Evolutionary conservation across 257 asterid species (phyloP), one percentile per base, ranked within the genome.

Genomic region (Rauvolfia tetraphylla): DNA sequence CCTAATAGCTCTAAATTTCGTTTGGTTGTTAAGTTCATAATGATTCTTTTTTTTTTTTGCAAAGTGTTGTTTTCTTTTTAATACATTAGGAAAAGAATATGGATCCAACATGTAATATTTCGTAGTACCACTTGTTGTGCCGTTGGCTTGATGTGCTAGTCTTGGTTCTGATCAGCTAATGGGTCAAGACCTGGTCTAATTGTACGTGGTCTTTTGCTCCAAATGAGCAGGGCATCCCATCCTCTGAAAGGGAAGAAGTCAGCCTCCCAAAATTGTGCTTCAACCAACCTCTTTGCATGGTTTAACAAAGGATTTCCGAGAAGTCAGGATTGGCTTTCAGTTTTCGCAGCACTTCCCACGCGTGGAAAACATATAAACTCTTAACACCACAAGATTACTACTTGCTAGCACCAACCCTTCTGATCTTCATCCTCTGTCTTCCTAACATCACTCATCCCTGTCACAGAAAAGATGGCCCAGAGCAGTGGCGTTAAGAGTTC

Each of bases 291-390:
- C 34, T 18, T 62, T 31, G n/a, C 20, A 15, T 74, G 38, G 20
- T 67, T 23, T 69, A n/a, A 41, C 29, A 33, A 75, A 34, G 34
- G 18, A 48, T 20, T 38, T 62, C 81, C 81, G 53, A 15, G 20
- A 8, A 18, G 4, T 7, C 71, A 59, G 76, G 76, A 38, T 48
- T 29, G 61, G 65, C 76, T 31, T 44, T 36, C 48, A 41, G 14
- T 7, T 9, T 62, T 46, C n/a, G 31, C 63, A 72, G 0, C 11
- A 48, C 36, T 51, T 75, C 65, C 23, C 23, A 1, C 13, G 48
- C 49, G 29, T 11, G n/a, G 56, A 18, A 61, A 61, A 48, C 5
- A 48, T 34, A 17, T 74, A 7, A 44, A 72, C 29, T 44, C n/a
- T 70, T 41, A 41, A 3, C 44, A 3, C n/a, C n/a, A n/a, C n/a